A percentile compares a stretch with the other conserved stretches of the same genome.
Conservation (phyloP, 2,329 filamentous ascomycete genomes). For the Aspergillus spinulosporus region DNA sequence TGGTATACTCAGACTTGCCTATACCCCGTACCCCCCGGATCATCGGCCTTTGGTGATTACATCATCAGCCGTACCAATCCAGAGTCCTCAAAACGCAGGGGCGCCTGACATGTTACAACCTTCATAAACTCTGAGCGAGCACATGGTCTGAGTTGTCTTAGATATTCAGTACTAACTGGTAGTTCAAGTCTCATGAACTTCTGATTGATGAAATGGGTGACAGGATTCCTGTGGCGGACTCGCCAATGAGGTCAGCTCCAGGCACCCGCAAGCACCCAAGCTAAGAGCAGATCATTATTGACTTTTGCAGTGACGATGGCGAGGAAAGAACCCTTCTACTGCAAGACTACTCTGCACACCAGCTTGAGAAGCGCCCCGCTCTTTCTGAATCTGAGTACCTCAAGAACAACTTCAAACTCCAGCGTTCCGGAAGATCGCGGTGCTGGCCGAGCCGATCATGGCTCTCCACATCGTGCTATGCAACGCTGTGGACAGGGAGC, state of each 20-base stretch:
- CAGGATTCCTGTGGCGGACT: conserved; percentile 7
- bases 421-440: background rate
- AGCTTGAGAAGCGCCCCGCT: conserved; percentile 13
- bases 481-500: conserved; percentile 5
- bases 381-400: background rate
- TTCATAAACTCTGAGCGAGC: background rate
- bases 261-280: background rate
- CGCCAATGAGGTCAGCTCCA: conserved; percentile 17
- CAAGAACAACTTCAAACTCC: conserved; percentile 1
- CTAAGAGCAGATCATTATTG: background rate
- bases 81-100: too few species aligned
- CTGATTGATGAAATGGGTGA: conserved; percentile 12
- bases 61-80: too few species aligned
- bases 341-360: conserved; percentile 1
- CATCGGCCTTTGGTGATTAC: too few species aligned
- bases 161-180: background rate
- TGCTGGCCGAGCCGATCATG: conserved; percentile 5
- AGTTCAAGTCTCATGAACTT: background rate
- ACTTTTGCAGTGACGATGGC: conserved; percentile 12
- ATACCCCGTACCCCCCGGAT: too few species aligned
- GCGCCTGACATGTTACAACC: background rate
- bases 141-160: background rate
- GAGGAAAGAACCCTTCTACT: conserved; percentile 13
- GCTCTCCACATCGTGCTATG: conserved; percentile 12
- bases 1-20: too few species aligned